Evolutionary conservation across 2,329 filamentous ascomycete genomes (phyloP), one percentile per base, ranked within the genome.

Genomic region (Aspergillus jensenii): DNA sequence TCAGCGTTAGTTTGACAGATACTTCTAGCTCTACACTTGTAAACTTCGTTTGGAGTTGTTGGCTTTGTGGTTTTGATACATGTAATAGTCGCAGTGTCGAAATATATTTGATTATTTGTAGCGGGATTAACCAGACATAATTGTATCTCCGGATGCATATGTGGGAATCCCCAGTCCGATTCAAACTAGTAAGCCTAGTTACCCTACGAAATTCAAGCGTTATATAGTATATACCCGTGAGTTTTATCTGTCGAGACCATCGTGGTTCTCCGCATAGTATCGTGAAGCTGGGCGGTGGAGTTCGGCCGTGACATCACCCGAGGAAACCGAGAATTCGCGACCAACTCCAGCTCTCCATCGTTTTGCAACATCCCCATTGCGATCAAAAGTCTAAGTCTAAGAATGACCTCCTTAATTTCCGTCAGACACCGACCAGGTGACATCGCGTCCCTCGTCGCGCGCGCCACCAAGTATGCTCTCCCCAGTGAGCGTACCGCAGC

Each of bases 351-450:
- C 40, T 27, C 40, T 37, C n/a, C 15, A 48, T 12, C 14, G 35
- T n/a, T 48, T 17, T 45, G 23, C 44, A 19, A 31, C 25, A 23
- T 25, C 14, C 21, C 15, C 15, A 17, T 14, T 8, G 9, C 15
- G 9, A 53, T 15, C 35, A 9, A 19, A n/a, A 19, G 15, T 21
- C 15, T 8, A n/a, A 17, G 19, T 31, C 9, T 6, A 8, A 25
- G 17, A 23, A 64, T 62, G 60, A 40, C 60, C 45, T 59, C 60
- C 3, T 46, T 62, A 33, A 35, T 50, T 39, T 31, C 56, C 14
- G 40, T 59, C 39, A 57, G 54, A 9, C 59, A 51, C 4, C 49
- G 45, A 19, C 17, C 55, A 19, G 25, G 40, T 19, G 44, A 40
- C 27, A 7, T 56, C 11, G 44, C 49, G 9, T 45, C 56, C 25